Conservation (phyloP, 2,329 filamentous ascomycete genomes). For the Fusarium napiforme region DNA sequence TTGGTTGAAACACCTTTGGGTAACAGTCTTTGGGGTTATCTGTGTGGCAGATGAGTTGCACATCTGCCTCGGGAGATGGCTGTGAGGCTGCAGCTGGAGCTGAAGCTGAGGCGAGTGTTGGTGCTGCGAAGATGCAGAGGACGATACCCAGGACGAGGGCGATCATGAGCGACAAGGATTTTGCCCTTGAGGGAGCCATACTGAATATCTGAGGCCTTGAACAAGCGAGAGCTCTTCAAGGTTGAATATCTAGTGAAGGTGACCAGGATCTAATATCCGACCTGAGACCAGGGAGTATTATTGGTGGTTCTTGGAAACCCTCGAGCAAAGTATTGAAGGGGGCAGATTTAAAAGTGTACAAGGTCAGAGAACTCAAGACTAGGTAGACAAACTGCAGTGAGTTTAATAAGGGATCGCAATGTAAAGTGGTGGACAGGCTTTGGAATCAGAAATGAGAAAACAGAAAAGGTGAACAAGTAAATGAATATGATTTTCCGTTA, state of each 20-base stretch:
- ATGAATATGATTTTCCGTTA: neutral
- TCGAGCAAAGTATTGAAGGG: conserved; percentile 8
- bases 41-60: conserved; percentile 74
- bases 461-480: neutral
- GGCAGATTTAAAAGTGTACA: neutral
- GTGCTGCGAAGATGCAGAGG: conserved; percentile 42
- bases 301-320: neutral
- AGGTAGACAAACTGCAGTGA: neutral
- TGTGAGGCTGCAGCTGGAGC: conserved; percentile 45
- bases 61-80: conserved; percentile 51
- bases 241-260: neutral
- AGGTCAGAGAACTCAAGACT: neutral
- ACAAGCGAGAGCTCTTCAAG: neutral
- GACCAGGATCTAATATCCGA: neutral
- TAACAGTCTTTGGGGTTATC: conserved; percentile 71
- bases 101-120: conserved; percentile 46
- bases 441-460: neutral
- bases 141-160: conserved; percentile 45
- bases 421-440: neutral
- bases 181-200: conserved; percentile 44
- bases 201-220: neutral
- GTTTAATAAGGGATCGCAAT: neutral
- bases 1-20: conserved; percentile 71
- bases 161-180: conserved; percentile 31
- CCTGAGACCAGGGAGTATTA: conserved; percentile 5